Conservation (phyloP, 1,284 basidiomycete species). For the Anthracocystis panici-leucophaei region DNA sequence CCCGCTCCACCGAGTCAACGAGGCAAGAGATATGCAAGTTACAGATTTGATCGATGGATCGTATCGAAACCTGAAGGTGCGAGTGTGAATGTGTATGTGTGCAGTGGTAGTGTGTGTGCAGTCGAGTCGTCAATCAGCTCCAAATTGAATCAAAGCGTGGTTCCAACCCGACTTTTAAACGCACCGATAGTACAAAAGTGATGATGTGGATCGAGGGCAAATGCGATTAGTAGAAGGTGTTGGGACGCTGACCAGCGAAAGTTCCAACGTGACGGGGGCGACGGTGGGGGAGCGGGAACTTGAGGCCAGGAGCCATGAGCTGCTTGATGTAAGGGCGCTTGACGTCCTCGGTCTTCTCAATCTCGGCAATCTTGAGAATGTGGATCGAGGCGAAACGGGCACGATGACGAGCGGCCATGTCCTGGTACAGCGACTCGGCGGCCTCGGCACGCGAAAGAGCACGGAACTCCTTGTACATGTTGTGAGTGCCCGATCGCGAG, state of each 20-base stretch:
- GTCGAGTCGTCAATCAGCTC: conserved; percentile 1
- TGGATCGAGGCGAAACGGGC: conserved; percentile 99
- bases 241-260: conserved; percentile 71
- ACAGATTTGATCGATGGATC: too few species aligned
- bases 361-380: conserved; percentile 91
- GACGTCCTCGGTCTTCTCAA: conserved; percentile 90
- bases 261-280: conserved; percentile 70
- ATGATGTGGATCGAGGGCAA: neutral
- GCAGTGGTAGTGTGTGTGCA: neutral
- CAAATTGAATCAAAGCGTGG: neutral
- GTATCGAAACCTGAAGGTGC: conserved; percentile 1
- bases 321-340: conserved; percentile 93
- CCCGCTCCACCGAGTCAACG: neutral
- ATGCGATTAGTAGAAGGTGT: conserved; percentile 71
- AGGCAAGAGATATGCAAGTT: neutral
- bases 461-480: conserved; percentile 89
- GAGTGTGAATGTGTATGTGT: conserved; percentile 1
- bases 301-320: conserved; percentile 87
- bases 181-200: conserved; percentile 1
- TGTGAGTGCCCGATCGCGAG: conserved; percentile 70
- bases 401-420: conserved; percentile 99
- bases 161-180: neutral
- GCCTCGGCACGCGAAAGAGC: conserved; percentile 94
- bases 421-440: conserved; percentile 97
- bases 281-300: conserved; percentile 98